Percentiles rank a stretch among this genome's conserved stretches.
Evolutionary conservation across 208 protist species (phyloP).

Genomic region (Crithidia sp.): DNA sequence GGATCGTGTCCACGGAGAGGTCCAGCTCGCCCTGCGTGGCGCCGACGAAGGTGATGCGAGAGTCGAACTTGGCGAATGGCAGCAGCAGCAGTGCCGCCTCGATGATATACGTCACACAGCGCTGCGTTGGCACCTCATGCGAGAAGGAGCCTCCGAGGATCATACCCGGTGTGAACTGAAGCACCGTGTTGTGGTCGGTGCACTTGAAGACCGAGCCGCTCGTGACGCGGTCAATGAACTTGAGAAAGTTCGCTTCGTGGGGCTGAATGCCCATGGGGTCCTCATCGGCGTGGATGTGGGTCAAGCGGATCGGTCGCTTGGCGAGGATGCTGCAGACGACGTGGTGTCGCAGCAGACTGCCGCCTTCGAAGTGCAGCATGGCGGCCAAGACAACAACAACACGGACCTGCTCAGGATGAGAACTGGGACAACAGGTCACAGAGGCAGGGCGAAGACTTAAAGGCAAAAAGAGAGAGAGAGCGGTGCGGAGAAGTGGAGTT

Average conservation of each 20-base stretch:
- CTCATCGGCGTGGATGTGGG: conserved; percentile 68
- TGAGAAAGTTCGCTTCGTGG: conserved; percentile 91
- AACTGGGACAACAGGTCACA: neutral
- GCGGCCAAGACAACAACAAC: neutral
- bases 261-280: conserved; percentile 78
- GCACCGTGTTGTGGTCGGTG: conserved; percentile 71
- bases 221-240: conserved; percentile 92
- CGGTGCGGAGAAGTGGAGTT: no score
- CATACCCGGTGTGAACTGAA: conserved; percentile 91
- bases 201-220: conserved; percentile 84
- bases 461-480: neutral
- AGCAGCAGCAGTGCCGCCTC: conserved; percentile 88
- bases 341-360: conserved; percentile 88
- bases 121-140: conserved; percentile 78
- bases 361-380: conserved; percentile 86
- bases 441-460: neutral
- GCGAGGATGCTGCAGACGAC: conserved; percentile 86
- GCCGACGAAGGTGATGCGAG: conserved; percentile 83
- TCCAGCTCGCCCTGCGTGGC: conserved; percentile 87
- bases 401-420: neutral
- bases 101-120: conserved; percentile 88
- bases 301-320: conserved; percentile 75
- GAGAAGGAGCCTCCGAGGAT: conserved; percentile 90
- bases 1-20: conserved; percentile 88
- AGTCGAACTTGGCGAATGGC: conserved; percentile 92